Percentiles rank a stretch among this genome's conserved stretches.
phyloP scores from a whole-genome alignment of 352 stramenopile species.

The Phytophthora lateralis region DNA sequence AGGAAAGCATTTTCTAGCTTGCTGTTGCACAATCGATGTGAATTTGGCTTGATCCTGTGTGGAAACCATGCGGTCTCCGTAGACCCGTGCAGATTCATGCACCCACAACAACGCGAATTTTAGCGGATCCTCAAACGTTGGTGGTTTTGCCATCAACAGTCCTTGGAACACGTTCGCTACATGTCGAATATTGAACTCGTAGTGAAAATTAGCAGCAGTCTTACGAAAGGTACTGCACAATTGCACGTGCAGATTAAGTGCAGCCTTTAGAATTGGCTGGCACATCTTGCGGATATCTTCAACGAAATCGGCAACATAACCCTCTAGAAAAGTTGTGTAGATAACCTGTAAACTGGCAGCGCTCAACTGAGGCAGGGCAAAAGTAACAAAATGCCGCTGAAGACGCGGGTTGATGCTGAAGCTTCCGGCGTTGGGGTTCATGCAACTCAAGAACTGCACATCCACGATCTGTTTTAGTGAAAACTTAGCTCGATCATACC shows the following conservation, averaged over 20 bases:
- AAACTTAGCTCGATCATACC: constrained; percentile 95
- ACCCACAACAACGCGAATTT: constrained; percentile 95
- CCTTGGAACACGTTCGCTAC: constrained; percentile 96
- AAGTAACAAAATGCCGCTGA: constrained; percentile 96
- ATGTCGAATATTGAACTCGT: constrained; percentile 97
- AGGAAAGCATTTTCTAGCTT: constrained; percentile 94
- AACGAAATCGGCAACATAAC: constrained; percentile 93
- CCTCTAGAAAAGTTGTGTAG: constrained; percentile 95
- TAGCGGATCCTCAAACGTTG: constrained; percentile 82
- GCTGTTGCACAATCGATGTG: constrained; percentile 86
- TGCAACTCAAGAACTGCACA: constrained; percentile 94
- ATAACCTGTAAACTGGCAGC: constrained; percentile 91
- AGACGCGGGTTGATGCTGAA: constrained; percentile 94
- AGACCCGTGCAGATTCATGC: constrained; percentile 97
- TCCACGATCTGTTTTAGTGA: constrained; percentile 93
- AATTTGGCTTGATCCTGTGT: constrained; percentile 86
- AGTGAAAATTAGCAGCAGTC: constrained; percentile 96
- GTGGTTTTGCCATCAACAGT: constrained; percentile 88
- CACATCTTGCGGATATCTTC: constrained; percentile 92
- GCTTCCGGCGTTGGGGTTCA: constrained; percentile 95
- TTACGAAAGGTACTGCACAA: constrained; percentile 88
- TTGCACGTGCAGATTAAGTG: constrained; percentile 90
- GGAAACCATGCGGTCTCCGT: constrained; percentile 93
- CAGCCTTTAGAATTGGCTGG: constrained; percentile 83
- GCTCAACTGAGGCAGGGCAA: constrained; percentile 91